A percentile compares a stretch with the other conserved stretches of the same genome.
Conservation (phyloP, 2,329 filamentous ascomycete species). For the Thyridium curvatum region DNA sequence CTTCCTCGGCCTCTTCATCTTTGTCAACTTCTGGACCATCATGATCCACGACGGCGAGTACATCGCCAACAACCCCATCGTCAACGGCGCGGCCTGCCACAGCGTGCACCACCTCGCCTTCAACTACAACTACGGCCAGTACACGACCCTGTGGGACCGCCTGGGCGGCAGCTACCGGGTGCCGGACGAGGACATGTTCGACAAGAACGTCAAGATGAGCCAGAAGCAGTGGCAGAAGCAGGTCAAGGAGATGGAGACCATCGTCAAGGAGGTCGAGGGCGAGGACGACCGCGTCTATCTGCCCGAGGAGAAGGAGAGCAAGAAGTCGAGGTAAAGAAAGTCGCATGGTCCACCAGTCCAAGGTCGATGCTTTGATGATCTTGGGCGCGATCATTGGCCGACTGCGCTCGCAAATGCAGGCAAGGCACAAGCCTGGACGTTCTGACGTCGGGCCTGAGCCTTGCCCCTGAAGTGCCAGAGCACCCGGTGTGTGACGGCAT, state of each 20-base stretch:
- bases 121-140: constrained; percentile 93
- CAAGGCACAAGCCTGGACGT: too few relatives aligned
- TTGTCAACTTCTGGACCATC: constrained; percentile 96
- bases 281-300: constrained; percentile 45
- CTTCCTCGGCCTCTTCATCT: constrained; percentile 78
- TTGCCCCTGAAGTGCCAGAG: too few relatives aligned
- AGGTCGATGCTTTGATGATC: too few relatives aligned
- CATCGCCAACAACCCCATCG: constrained; percentile 78
- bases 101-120: constrained; percentile 85
- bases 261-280: constrained; percentile 65
- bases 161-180: constrained; percentile 80
- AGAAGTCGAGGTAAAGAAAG: constrained; percentile 35
- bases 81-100: constrained; percentile 94
- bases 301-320: constrained; percentile 21
- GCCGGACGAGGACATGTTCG: constrained; percentile 81
- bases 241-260: constrained; percentile 66
- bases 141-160: constrained; percentile 87
- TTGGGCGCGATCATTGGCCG: too few relatives aligned
- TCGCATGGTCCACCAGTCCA: not conserved
- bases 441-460: too few relatives aligned
- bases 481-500: too few relatives aligned
- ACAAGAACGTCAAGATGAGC: constrained; percentile 79
- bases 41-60: constrained; percentile 96
- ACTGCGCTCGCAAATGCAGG: too few relatives aligned
- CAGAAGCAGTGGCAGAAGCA: constrained; percentile 75